A percentile compares a stretch with the other conserved stretches of the same genome.
Evolutionary conservation across 169 alveolate species (phyloP).

Genomic region (Hepatocystis sp.): DNA sequence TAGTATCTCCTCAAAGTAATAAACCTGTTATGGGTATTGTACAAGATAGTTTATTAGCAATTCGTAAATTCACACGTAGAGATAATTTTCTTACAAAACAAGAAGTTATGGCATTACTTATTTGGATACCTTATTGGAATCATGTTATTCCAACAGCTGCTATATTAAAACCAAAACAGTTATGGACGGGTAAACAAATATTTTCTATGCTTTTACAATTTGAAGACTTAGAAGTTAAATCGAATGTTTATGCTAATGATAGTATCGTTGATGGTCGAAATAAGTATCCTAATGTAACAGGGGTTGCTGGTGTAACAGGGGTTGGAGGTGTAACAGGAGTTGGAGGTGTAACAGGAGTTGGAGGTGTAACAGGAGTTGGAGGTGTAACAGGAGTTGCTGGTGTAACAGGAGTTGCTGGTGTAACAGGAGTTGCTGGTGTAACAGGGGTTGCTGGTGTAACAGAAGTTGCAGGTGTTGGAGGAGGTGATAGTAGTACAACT

Average conservation of each 20-base stretch:
- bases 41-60: conserved; percentile 98
- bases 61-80: conserved; percentile 95
- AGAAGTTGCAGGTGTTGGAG: too few relatives aligned
- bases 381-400: too few relatives aligned
- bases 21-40: conserved; percentile 99
- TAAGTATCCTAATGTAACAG: too few relatives aligned
- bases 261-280: conserved; percentile 50
- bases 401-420: too few relatives aligned
- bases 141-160: conserved; percentile 99
- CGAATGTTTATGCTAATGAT: conserved; percentile 55
- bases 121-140: conserved; percentile 98
- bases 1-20: conserved; percentile 99
- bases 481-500: too few relatives aligned
- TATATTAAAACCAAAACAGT: conserved; percentile 96
- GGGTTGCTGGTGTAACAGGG: too few relatives aligned
- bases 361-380: too few relatives aligned
- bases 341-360: too few relatives aligned
- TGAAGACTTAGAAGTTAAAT: conserved; percentile 77
- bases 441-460: too few relatives aligned
- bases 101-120: conserved; percentile 93
- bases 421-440: too few relatives aligned
- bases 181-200: conserved; percentile 99
- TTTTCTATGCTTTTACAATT: conserved; percentile 96
- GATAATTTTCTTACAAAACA: conserved; percentile 97
- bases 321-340: too few relatives aligned